Percentiles rank a stretch among this genome's conserved stretches.
Evolutionary conservation across 352 stramenopile genomes (phyloP).

Genomic region (Pythium angustatum): DNA sequence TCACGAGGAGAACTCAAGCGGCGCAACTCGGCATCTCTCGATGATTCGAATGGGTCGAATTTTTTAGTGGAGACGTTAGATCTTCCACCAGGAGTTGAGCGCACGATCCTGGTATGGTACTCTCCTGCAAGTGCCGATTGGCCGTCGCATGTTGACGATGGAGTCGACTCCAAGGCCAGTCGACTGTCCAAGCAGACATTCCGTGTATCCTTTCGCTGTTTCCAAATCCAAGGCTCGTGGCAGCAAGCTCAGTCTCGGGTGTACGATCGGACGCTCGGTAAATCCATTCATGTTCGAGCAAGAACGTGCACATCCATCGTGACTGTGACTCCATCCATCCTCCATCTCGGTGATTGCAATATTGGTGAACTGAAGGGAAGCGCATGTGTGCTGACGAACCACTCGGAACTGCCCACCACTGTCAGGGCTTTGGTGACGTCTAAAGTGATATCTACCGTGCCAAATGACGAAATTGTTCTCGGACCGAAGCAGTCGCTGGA

Average conservation of each 20-base stretch:
- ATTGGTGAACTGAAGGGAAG: constrained; percentile 89
- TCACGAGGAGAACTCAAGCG: constrained; percentile 49
- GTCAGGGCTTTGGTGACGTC: constrained; percentile 87
- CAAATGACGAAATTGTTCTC: constrained; percentile 86
- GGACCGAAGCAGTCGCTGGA: constrained; percentile 87
- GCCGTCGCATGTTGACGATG: constrained; percentile 42
- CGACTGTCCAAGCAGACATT: constrained; percentile 88
- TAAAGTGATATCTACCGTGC: constrained; percentile 88
- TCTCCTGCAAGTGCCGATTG: constrained; percentile 39
- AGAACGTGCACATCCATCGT: constrained; percentile 88
- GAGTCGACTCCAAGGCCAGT: constrained; percentile 76
- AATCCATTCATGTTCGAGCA: constrained; percentile 84
- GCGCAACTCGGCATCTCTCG: constrained; percentile 40
- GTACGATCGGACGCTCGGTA: constrained; percentile 84
- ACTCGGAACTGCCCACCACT: constrained; percentile 85
- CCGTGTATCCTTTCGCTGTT: constrained; percentile 85
- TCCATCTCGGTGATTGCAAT: constrained; percentile 88
- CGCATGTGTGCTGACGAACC: constrained; percentile 87
- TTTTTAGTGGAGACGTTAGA: constrained; percentile 89
- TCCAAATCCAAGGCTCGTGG: constrained; percentile 84
- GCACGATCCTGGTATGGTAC: constrained; percentile 91
- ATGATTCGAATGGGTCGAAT: constrained; percentile 76
- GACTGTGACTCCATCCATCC: constrained; percentile 79
- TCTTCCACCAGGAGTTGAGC: constrained; percentile 80
- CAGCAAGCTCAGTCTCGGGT: constrained; percentile 84